Percentiles rank a stretch among this genome's conserved stretches.
Conservation (phyloP, 1,284 basidiomycete genomes). For the Psilocybe mexicana region DNA sequence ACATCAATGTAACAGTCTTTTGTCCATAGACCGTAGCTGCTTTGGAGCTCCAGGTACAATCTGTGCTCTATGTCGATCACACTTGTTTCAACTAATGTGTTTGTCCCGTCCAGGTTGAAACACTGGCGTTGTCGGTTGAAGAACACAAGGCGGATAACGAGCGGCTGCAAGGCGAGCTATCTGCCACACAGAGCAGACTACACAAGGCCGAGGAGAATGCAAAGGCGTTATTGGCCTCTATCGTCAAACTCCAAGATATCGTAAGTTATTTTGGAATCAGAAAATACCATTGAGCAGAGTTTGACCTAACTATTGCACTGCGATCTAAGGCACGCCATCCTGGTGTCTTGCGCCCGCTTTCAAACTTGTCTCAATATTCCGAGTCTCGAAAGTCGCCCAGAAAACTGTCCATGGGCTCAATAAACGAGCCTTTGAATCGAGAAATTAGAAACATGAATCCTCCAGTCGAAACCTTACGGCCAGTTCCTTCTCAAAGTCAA, state of each 20-base stretch:
- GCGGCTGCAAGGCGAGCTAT: conserved; percentile 20
- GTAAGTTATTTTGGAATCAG: conserved; percentile 16
- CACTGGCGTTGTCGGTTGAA: conserved; percentile 16
- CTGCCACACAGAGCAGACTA: conserved; percentile 21
- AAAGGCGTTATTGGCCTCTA: conserved; percentile 27
- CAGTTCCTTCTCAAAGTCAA: neutral
- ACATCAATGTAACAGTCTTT: neutral
- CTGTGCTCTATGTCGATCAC: neutral
- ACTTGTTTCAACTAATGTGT: neutral
- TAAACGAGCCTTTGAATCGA: conserved; percentile 3
- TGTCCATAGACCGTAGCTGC: neutral
- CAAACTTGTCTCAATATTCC: conserved; percentile 16
- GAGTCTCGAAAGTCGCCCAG: conserved; percentile 15
- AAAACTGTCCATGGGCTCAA: conserved; percentile 11
- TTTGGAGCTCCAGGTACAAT: conserved; percentile 15
- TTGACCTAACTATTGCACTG: neutral
- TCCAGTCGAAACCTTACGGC: neutral
- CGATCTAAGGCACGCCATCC: conserved; percentile 22
- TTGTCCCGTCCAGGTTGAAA: conserved; percentile 16
- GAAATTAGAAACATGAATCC: neutral
- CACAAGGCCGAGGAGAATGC: conserved; percentile 29
- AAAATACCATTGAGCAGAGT: neutral
- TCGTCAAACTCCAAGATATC: conserved; percentile 30
- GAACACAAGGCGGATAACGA: conserved; percentile 19
- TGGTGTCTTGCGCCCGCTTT: conserved; percentile 15